Base-by-base conservation (phyloP, 805 yeast genomes). In the Ogataea saltuana region DNA sequence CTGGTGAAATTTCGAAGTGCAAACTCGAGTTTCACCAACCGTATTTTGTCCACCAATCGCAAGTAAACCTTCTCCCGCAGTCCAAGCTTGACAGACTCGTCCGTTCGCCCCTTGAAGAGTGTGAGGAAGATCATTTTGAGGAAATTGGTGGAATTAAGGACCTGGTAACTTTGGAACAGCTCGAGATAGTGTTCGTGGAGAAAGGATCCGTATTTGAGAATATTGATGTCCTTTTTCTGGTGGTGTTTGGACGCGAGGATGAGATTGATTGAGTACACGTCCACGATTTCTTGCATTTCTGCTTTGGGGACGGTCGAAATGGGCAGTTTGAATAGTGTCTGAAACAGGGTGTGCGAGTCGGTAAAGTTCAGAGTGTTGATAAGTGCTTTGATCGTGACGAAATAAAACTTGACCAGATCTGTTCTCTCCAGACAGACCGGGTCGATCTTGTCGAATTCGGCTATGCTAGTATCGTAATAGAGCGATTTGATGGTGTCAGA, bases 331-430 rank as follows among this genome's bases (percentile, higher is more conserved):
- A 58, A 50, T 20, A 58, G 41, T 3, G 51, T 45, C 30, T 47
- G 56, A 28, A 51, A 54, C 5, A 50, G 16, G 3, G 42, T 30
- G 39, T 54, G 48, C 1, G 64, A 55, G n/a, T 46, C 46, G 12
- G n/a, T 11, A 32, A 50, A 55, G 3, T 40, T n/a, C 6, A 40
- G 33, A 12, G 39, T 17, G 32, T 53, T 45, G 21, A 53, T 48
- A n/a, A 57, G 39, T 1, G 63, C 44, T 18, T 42, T 47, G 12
- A 51, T 48, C 6, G 58, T 7, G 2, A 41, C 25, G 21, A 46
- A 50, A 37, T 53, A 58, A 31, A 58, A 55, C 1, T 25, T 18
- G 5, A 51, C 46, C 4, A 62, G 18, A 17, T 43, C 32, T 7
- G 26, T 15, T 22, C 39, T 45, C 4, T 36, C 30, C 9, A 57